Percentiles rank a stretch among this genome's conserved stretches.
phyloP scores from a whole-genome alignment of 805 yeast species.

The Debaryomyces castellii region DNA sequence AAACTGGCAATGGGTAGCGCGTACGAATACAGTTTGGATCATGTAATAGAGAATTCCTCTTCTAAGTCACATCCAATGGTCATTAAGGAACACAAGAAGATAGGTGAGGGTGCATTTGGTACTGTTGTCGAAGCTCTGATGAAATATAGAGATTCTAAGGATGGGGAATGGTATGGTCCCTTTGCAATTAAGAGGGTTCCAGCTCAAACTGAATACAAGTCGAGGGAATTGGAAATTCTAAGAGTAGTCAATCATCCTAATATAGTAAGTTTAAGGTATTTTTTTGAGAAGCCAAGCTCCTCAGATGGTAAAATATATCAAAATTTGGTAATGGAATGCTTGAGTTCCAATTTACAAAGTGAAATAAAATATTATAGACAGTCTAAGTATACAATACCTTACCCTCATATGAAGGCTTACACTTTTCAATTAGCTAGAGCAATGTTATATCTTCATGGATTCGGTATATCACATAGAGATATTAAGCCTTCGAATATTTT shows the following conservation, averaged over 20 bases:
- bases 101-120: conserved; percentile 88
- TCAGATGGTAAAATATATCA: conserved; percentile 69
- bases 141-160: conserved; percentile 17
- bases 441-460: conserved; percentile 77
- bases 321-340: conserved; percentile 83
- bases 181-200: conserved; percentile 84
- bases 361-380: conserved; percentile 72
- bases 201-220: conserved; percentile 83
- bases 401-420: conserved; percentile 73
- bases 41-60: conserved; percentile 60
- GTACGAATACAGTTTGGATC: conserved; percentile 35
- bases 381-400: conserved; percentile 60
- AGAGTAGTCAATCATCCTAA: conserved; percentile 79
- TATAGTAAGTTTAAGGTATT: conserved; percentile 66
- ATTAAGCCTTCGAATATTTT: conserved; percentile 81
- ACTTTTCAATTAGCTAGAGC: conserved; percentile 80
- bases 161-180: conserved; percentile 65
- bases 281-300: conserved; percentile 65
- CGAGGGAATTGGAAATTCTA: conserved; percentile 75
- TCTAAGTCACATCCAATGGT: conserved; percentile 59
- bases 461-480: conserved; percentile 81
- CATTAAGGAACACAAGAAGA: conserved; percentile 67
- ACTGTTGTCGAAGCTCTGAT: conserved; percentile 75
- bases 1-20: not conserved
- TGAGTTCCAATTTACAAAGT: conserved; percentile 75